Percentiles rank a stretch among this genome's conserved stretches.
Conservation (phyloP, 345 rosid genomes). For the Eucalyptus erythrocorys region DNA sequence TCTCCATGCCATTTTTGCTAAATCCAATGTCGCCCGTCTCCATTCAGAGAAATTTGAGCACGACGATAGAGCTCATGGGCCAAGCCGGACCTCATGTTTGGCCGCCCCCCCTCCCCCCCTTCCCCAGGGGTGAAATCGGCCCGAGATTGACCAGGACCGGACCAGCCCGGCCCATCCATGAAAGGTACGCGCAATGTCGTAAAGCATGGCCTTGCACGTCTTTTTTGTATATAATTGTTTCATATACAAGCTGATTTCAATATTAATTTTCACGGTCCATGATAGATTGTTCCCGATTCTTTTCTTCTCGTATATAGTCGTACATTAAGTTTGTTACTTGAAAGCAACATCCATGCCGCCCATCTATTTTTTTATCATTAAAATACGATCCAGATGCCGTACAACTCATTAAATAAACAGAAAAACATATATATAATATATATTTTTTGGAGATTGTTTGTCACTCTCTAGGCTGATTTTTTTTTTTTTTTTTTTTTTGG, state of each 20-base stretch:
- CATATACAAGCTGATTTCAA: background rate
- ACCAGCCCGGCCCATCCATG: background rate
- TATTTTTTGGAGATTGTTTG: background rate
- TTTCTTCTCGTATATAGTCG: background rate
- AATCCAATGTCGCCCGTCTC: background rate
- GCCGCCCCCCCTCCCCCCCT: background rate
- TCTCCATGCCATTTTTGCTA: background rate
- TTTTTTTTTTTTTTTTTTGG: background rate
- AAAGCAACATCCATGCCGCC: slow-evolving; percentile 1
- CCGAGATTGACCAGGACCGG: background rate
- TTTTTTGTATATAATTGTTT: background rate
- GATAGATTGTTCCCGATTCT: background rate
- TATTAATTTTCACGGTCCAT: background rate
- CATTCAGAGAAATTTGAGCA: background rate
- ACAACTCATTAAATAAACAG: background rate
- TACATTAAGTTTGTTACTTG: background rate
- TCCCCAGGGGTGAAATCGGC: too few relatives aligned
- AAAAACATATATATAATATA: background rate
- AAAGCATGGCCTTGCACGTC: background rate
- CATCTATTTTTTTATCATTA: background rate
- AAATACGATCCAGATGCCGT: background rate
- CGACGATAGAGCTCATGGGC: background rate
- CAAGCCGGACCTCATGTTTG: background rate
- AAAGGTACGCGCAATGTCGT: background rate
- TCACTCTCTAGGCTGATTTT: background rate